A percentile compares a stretch with the other conserved stretches of the same genome.
Conservation (phyloP, 345 rosid genomes). For the Euphorbia peplus region DNA sequence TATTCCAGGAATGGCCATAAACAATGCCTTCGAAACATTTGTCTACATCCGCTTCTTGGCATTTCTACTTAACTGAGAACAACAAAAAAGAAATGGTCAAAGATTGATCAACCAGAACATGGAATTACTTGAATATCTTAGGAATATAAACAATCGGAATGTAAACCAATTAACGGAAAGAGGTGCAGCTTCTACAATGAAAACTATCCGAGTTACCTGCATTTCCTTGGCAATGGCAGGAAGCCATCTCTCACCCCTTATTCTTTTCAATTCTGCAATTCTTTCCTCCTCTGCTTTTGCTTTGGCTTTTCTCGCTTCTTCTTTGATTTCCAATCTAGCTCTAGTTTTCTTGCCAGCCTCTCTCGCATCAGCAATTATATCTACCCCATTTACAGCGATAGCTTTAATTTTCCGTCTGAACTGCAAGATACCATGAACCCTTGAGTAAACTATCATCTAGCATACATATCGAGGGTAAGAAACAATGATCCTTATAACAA, state of each 20-base stretch:
- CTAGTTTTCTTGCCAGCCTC: slow-evolving; percentile 47
- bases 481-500: background rate
- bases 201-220: slow-evolving; percentile 28
- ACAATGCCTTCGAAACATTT: background rate
- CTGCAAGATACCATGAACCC: slow-evolving; percentile 34
- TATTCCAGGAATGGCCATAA: background rate
- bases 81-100: background rate
- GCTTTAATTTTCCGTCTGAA: slow-evolving; percentile 50
- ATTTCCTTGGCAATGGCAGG: slow-evolving; percentile 61
- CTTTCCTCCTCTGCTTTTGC: slow-evolving; percentile 80
- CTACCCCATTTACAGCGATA: slow-evolving; percentile 59
- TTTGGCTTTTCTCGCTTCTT: slow-evolving; percentile 59
- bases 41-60: slow-evolving; percentile 10
- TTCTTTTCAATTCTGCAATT: slow-evolving; percentile 58
- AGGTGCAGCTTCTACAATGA: background rate
- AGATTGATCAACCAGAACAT: background rate
- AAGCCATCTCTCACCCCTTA: slow-evolving; percentile 87
- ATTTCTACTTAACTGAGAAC: slow-evolving; percentile 17
- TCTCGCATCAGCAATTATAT: slow-evolving; percentile 59
- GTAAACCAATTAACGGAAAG: background rate
- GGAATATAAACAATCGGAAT: background rate
- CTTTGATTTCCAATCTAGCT: slow-evolving; percentile 60
- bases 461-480: background rate
- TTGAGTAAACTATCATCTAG: background rate
- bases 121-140: background rate